phyloP scores from a whole-genome alignment of 2,329 filamentous ascomycete genomes.

The Penicillium sp. region DNA sequence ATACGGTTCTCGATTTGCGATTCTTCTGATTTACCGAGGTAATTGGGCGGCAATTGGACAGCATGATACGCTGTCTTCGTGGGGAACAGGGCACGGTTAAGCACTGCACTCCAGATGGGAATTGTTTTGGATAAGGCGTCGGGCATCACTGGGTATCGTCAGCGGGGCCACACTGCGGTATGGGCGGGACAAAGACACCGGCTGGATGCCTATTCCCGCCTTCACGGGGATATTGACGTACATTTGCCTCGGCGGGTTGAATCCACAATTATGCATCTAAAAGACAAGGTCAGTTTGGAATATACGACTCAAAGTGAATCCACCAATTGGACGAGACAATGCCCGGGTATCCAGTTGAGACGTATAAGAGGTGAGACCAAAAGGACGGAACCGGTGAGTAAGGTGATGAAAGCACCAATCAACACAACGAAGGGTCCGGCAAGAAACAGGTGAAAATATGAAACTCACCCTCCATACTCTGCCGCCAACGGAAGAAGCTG shows the following conservation, averaged over 20 bases:
- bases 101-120: constrained; percentile 86
- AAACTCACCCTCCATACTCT: constrained; percentile 62
- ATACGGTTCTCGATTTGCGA: constrained; percentile 71
- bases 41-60: constrained; percentile 70
- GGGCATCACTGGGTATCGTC: constrained; percentile 66
- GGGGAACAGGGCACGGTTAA: constrained; percentile 78
- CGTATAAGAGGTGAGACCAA: background rate
- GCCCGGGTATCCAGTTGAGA: background rate
- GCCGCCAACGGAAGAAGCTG: constrained; percentile 72
- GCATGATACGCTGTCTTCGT: constrained; percentile 47
- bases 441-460: constrained; percentile 18
- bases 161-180: constrained; percentile 16
- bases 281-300: background rate
- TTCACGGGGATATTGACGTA: constrained; percentile 36
- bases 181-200: background rate
- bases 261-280: constrained; percentile 73
- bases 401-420: background rate
- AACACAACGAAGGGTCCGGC: background rate
- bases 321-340: background rate
- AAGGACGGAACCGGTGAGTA: background rate
- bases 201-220: background rate
- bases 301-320: background rate
- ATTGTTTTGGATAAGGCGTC: constrained; percentile 93
- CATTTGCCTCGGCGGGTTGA: constrained; percentile 89
- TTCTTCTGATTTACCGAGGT: constrained; percentile 73